phyloP scores from a whole-genome alignment of 768 basidiomycete species.

The Suillus fuscotomentosus region DNA sequence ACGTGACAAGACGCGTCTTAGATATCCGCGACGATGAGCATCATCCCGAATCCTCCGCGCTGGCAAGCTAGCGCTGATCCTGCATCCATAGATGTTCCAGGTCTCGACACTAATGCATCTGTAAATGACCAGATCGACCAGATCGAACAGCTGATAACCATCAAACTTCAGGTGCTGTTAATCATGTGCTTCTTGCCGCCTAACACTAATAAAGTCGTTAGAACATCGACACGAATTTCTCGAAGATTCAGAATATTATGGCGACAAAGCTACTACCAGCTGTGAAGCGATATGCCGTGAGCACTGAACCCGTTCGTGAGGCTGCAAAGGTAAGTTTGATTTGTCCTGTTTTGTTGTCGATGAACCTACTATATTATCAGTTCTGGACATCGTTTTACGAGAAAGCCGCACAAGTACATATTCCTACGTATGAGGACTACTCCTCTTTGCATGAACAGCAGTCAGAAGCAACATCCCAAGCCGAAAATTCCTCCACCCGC shows the following conservation, averaged over 20 bases:
- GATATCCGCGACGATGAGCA: conserved; percentile 27
- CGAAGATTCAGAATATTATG: conserved; percentile 83
- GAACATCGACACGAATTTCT: conserved; percentile 94
- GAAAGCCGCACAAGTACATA: conserved; percentile 84
- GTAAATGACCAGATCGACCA: conserved; percentile 86
- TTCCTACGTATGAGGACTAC: conserved; percentile 71
- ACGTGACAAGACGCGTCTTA: conserved; percentile 19
- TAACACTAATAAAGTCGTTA: conserved; percentile 28
- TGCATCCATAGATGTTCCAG: conserved; percentile 62
- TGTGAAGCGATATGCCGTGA: conserved; percentile 86
- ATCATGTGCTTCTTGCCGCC: conserved; percentile 3
- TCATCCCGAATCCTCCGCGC: conserved; percentile 61
- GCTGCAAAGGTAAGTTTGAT: conserved; percentile 72
- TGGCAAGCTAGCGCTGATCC: conserved; percentile 71
- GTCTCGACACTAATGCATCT: conserved; percentile 67
- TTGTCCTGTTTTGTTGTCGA: neutral
- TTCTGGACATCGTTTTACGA: conserved; percentile 99
- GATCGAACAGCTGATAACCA: conserved; percentile 92
- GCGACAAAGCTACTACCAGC: conserved; percentile 81
- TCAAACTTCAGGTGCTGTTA: conserved; percentile 75
- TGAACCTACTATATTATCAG: conserved; percentile 35
- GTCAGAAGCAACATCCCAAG: conserved; percentile 30
- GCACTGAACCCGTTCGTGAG: conserved; percentile 84
- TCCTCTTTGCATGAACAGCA: conserved; percentile 53
- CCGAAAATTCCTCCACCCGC: conserved; percentile 8